Percentiles rank a stretch among this genome's conserved stretches.
These are phyloP conservation scores for Podaxis sp. DNA, from an alignment of 768 basidiomycete genomes.

Conservation along the genomic window DNA sequence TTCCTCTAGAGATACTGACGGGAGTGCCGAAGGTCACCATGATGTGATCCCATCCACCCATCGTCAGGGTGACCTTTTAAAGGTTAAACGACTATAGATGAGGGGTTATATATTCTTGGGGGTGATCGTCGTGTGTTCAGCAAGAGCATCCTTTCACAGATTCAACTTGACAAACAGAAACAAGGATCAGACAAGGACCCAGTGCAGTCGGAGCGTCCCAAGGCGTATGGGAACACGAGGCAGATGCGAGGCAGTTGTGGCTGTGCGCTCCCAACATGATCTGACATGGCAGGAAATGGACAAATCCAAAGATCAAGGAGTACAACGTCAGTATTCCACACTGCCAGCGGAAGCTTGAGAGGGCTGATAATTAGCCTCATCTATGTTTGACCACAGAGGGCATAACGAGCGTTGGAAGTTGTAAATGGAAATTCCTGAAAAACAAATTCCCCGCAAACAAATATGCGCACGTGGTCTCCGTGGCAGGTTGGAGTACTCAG, in stretches of 20 bases:
- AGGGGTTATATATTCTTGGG: too few species aligned
- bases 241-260: background rate
- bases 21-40: too few species aligned
- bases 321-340: background rate
- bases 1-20: too few species aligned
- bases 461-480: slow-evolving; percentile 11
- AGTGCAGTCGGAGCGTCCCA: background rate
- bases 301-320: background rate
- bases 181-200: background rate
- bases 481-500: background rate
- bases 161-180: too few species aligned
- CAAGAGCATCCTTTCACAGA: background rate
- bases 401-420: background rate
- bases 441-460: slow-evolving; percentile 2
- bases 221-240: background rate
- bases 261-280: background rate
- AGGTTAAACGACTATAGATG: too few species aligned
- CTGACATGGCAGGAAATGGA: background rate
- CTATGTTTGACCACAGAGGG: background rate
- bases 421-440: background rate
- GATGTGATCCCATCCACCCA: too few species aligned
- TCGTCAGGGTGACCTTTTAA: too few species aligned
- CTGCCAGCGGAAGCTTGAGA: background rate
- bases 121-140: too few species aligned
- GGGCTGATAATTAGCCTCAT: background rate